phyloP scores from a whole-genome alignment of 1,284 basidiomycete genomes.

The Ceratobasidium papillatum region DNA sequence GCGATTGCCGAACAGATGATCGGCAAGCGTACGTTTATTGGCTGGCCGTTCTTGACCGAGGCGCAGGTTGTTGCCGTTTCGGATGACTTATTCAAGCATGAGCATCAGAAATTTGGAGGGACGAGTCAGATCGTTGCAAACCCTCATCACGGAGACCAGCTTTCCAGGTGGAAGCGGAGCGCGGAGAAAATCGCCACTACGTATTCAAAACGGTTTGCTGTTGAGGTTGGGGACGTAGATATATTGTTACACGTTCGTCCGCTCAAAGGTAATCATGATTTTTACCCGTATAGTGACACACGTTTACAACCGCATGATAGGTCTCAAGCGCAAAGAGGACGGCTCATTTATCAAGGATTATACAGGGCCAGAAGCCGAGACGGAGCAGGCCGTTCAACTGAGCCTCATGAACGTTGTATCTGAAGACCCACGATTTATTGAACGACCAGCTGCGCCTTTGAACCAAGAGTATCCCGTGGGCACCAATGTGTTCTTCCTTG shows the following conservation, averaged over 20 bases:
- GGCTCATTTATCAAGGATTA: conserved; percentile 97
- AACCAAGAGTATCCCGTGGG: conserved; percentile 90
- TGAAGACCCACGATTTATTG: conserved; percentile 90
- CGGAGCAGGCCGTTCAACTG: conserved; percentile 87
- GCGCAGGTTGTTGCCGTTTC: conserved; percentile 88
- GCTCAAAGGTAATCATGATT: conserved; percentile 72
- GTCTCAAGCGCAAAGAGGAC: conserved; percentile 86
- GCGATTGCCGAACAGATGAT: conserved; percentile 80
- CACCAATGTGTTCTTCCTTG: conserved; percentile 94
- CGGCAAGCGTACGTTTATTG: conserved; percentile 80
- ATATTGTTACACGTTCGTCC: conserved; percentile 85
- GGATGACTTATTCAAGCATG: conserved; percentile 88
- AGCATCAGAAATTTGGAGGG: conserved; percentile 64
- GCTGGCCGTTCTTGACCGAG: conserved; percentile 96
- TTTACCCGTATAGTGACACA: conserved; percentile 33
- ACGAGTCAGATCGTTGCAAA: conserved; percentile 70
- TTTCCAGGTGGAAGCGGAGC: conserved; percentile 78
- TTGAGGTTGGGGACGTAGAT: conserved; percentile 84
- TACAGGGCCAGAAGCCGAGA: conserved; percentile 81
- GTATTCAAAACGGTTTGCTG: conserved; percentile 91
- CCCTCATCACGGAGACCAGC: conserved; percentile 70
- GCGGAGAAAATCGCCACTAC: conserved; percentile 81
- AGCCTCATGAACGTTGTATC: conserved; percentile 78
- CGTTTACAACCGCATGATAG: conserved; percentile 53
- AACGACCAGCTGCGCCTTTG: conserved; percentile 81